Base-by-base conservation (phyloP, 73 alveolate genomes). In the Paramecium biaurelia region DNA sequence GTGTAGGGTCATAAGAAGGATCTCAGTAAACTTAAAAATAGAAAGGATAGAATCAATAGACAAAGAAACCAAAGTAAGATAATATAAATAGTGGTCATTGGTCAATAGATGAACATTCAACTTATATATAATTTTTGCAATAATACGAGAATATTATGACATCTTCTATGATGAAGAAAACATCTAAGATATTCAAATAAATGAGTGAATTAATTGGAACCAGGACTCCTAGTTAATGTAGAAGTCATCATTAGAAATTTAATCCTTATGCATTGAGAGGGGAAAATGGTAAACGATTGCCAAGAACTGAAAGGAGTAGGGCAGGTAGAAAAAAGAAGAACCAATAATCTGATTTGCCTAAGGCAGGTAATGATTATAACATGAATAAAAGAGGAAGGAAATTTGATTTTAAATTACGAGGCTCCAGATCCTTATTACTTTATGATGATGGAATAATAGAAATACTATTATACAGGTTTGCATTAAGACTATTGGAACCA, bases 261-360 rank as follows among this genome's bases (percentile, higher is more conserved):
- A 74, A 74, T 37, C 63, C 68, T 74, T 34, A 74, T 74, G 87
- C 63, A 14, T 35, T 74, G n/a, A 12, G 87, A 38, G 87, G 87
- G 38, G 86, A 74, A 20, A 74, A 74, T 35, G 87, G 67, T 3
- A 74, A 74, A 74, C 28, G 87, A 8, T 43, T 74, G 41, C 68
- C 87, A 74, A 74, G 67, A 9, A 34, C 68, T 21, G 87, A 74
- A 74, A 74, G 67, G n/a, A 74, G 67, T 37, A 7, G 63, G n/a
- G 87, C 87, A n/a, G 87, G 63, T 14, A 74, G 87, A 14, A 74
- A 74, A 18, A 74, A 74, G 87, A 74, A 74, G 43, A 67, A 67
- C 3, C 47, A 3, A 6, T 30, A 30, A 26, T 11, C 11, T 67
- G 84, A 67, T 14, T 1, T 67, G 28, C 43, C 84, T 23, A 67